Evolutionary conservation across 1,284 basidiomycete genomes (phyloP), one percentile per base, ranked within the genome.

Genomic region (Ganoderma lucidum): DNA sequence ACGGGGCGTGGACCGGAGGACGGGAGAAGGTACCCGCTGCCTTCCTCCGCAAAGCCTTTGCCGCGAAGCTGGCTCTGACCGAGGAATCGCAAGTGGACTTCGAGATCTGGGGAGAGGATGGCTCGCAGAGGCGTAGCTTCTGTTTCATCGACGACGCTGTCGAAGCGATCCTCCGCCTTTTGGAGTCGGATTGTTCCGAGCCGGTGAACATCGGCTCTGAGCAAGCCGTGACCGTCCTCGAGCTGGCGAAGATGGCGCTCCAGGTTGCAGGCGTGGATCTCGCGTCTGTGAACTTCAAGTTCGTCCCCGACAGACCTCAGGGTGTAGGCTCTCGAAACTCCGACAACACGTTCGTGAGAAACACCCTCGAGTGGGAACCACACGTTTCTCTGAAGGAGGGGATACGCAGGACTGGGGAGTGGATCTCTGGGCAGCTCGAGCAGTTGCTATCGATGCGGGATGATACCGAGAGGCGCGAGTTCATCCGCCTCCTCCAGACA

Each of bases 1-100:
- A 83, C 5, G 86, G 86, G 0, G 80, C 85, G 3, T 90, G 87
- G 87, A 78, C 75, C 63, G 80, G 83, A 48, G 89, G 89, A 0
- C 82, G 83, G 15, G 88, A 90, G 78, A 90, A 90, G 73, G 88
- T 79, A 1, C 88, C 88, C 0, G 88, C 88, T 5, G 87, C 89
- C 0, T 72, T 90, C 67, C 77, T 88, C 19, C 84, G 88, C 8
- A 90, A 89, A 71, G 86, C 86, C 1, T 42, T 85, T 19, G 83
- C 82, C 0, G 78, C 77, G 44, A 76, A 78, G 55, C 62, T 80
- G 30, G 69, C 74, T 15, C 58, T 70, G 37, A 67, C 71, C 6
- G 30, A 48, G 45, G 45, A n/a, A 3, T n/a, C 63, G 1, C 56
- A 68, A 2, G 44, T 72, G 1, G 72, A 71, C 4, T 78, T 89